Percentiles rank a stretch among this genome's conserved stretches.
These are phyloP conservation scores for Colletotrichum sansevieriae DNA, from an alignment of 2,329 filamentous ascomycete species.

Conservation along the genomic window DNA sequence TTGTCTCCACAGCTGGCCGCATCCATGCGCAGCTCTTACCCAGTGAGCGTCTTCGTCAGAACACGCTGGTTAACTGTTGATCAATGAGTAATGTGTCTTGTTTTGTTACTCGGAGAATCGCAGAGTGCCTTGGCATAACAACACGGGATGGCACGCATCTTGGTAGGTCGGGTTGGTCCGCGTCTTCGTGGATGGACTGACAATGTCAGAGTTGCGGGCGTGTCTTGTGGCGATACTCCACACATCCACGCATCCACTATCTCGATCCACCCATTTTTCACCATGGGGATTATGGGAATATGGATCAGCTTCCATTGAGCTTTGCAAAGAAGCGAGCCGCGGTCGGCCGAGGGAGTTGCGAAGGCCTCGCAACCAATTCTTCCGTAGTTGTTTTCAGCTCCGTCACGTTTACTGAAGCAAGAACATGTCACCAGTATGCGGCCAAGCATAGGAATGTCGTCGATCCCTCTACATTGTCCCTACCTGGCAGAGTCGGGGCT, in stretches of 20 bases:
- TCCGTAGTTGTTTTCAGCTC: not conserved
- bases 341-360: slow-evolving; percentile 23
- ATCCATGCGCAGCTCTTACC: not conserved
- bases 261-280: slow-evolving; percentile 10
- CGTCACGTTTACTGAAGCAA: not conserved
- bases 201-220: slow-evolving; percentile 17
- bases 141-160: not conserved
- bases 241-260: slow-evolving; percentile 37
- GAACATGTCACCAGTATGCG: too few relatives aligned
- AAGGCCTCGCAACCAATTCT: slow-evolving; percentile 13
- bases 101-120: too few relatives aligned
- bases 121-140: not conserved
- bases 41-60: not conserved
- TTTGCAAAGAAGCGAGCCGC: slow-evolving; percentile 3
- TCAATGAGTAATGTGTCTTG: too few relatives aligned
- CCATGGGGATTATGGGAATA: slow-evolving; percentile 20
- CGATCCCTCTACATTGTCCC: too few relatives aligned
- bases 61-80: not conserved
- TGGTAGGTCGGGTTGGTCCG: slow-evolving; percentile 29
- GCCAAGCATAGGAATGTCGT: not conserved
- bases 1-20: slow-evolving; percentile 5
- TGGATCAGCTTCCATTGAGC: slow-evolving; percentile 18
- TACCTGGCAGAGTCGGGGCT: not conserved
- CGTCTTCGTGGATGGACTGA: slow-evolving; percentile 27
- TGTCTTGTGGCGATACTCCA: slow-evolving; percentile 26